Conservation (phyloP, 305 asterid genomes). For the Solanum aculeatissimum region DNA sequence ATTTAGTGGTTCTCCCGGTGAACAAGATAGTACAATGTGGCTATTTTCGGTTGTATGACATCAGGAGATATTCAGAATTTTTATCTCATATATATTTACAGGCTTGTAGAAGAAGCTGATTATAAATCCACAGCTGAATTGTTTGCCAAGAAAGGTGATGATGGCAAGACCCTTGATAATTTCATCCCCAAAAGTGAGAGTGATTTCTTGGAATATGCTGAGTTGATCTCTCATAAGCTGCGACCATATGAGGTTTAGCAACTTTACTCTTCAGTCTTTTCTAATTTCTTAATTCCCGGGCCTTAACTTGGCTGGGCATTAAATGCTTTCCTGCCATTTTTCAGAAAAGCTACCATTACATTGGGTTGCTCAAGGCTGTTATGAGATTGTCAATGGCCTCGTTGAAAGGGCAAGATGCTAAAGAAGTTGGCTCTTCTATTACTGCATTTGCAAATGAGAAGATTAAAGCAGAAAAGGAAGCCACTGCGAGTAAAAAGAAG, state of each 20-base stretch:
- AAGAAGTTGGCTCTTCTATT: slow-evolving; percentile 81
- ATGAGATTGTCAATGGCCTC: slow-evolving; percentile 71
- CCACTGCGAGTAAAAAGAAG: slow-evolving; percentile 85
- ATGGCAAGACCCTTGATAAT: slow-evolving; percentile 67
- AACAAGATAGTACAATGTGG: not conserved
- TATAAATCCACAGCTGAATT: slow-evolving; percentile 73
- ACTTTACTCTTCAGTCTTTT: not conserved
- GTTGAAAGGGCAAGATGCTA: slow-evolving; percentile 82
- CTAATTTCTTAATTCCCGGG: not conserved
- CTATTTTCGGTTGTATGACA: not conserved
- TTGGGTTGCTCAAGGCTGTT: slow-evolving; percentile 66
- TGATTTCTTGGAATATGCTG: slow-evolving; percentile 78
- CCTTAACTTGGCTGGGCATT: not conserved
- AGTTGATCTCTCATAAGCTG: slow-evolving; percentile 65
- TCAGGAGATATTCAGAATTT: not conserved
- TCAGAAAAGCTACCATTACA: slow-evolving; percentile 92
- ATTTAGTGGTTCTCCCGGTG: not conserved
- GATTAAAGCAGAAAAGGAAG: slow-evolving; percentile 89
- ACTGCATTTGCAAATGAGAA: slow-evolving; percentile 95
- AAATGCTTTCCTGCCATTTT: not conserved
- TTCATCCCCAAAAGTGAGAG: slow-evolving; percentile 77
- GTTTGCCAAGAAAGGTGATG: slow-evolving; percentile 59
- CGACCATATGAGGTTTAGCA: slow-evolving; percentile 66
- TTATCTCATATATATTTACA: slow-evolving; percentile 7
- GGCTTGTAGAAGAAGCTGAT: slow-evolving; percentile 98